Conservation (phyloP, 768 basidiomycete genomes). For the Mycena olivaceomarginata region DNA sequence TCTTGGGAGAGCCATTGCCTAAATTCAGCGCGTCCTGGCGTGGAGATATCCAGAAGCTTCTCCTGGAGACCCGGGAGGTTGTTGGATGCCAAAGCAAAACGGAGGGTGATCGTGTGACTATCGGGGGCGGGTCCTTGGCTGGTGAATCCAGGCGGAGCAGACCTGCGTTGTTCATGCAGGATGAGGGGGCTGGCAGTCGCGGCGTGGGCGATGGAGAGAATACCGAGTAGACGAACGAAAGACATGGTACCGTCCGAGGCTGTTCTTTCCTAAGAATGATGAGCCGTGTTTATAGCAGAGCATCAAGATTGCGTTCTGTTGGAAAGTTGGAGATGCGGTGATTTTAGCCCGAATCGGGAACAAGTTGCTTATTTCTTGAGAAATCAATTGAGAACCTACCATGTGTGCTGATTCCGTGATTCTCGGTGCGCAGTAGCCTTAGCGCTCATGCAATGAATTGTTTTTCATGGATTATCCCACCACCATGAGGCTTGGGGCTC, state of each 20-base stretch:
- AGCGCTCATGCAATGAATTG: slow-evolving; percentile 13
- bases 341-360: background rate
- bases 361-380: background rate
- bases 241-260: too few relatives aligned
- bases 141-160: slow-evolving; percentile 47
- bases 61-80: too few relatives aligned
- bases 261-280: too few relatives aligned
- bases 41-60: too few relatives aligned
- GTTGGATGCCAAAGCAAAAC: slow-evolving; percentile 52
- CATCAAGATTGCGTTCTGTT: too few relatives aligned
- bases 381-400: slow-evolving; percentile 2
- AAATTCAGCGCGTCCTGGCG: slow-evolving; percentile 44
- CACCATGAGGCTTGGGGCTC: slow-evolving; percentile 16
- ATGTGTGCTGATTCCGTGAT: slow-evolving; percentile 21
- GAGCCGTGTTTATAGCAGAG: too few relatives aligned
- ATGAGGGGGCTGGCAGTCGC: too few relatives aligned
- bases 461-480: slow-evolving; percentile 25
- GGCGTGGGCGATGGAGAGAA: too few relatives aligned
- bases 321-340: background rate
- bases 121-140: slow-evolving; percentile 41
- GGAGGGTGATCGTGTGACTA: slow-evolving; percentile 47
- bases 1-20: slow-evolving; percentile 53
- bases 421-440: slow-evolving; percentile 20
- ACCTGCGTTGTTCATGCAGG: background rate
- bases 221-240: too few relatives aligned